Percentiles rank a stretch among this genome's conserved stretches.
These are phyloP conservation scores for Seiridium cupressi DNA, from an alignment of 2,329 filamentous ascomycete species.

Conservation along the genomic window DNA sequence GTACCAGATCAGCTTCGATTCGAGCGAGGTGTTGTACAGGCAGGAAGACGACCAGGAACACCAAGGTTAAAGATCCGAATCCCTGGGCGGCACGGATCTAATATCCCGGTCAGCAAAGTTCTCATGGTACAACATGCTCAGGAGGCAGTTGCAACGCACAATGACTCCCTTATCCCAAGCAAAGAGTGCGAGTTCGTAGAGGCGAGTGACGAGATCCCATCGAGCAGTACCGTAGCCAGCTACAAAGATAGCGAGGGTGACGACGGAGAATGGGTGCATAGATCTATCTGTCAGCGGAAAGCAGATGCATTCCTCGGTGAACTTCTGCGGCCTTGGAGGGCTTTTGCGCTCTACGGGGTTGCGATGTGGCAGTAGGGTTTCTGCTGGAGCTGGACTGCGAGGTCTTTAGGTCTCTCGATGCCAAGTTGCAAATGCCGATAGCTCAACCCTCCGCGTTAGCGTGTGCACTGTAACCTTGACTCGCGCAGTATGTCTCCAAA, in stretches of 20 bases:
- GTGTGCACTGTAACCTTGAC: too few species aligned
- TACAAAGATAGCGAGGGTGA: constrained; percentile 97
- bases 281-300: constrained; percentile 33
- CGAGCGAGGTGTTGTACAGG: constrained; percentile 81
- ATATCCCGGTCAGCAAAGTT: constrained; percentile 13
- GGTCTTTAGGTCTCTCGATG: background rate
- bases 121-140: background rate
- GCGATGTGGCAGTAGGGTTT: background rate
- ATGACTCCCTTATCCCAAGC: constrained; percentile 99
- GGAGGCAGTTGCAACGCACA: constrained; percentile 50
- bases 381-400: background rate
- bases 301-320: constrained; percentile 4
- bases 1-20: constrained; percentile 77
- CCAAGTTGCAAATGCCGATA: background rate
- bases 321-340: background rate
- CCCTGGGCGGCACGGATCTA: constrained; percentile 84
- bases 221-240: constrained; percentile 98
- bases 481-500: too few species aligned
- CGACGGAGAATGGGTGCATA: constrained; percentile 98
- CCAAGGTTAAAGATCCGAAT: constrained; percentile 75
- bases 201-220: constrained; percentile 95
- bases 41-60: constrained; percentile 82
- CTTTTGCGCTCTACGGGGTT: background rate
- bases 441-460: background rate
- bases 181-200: constrained; percentile 96